Evolutionary conservation across 2,329 filamentous ascomycete genomes (phyloP).

Genomic region (Hypoxylon sp.): DNA sequence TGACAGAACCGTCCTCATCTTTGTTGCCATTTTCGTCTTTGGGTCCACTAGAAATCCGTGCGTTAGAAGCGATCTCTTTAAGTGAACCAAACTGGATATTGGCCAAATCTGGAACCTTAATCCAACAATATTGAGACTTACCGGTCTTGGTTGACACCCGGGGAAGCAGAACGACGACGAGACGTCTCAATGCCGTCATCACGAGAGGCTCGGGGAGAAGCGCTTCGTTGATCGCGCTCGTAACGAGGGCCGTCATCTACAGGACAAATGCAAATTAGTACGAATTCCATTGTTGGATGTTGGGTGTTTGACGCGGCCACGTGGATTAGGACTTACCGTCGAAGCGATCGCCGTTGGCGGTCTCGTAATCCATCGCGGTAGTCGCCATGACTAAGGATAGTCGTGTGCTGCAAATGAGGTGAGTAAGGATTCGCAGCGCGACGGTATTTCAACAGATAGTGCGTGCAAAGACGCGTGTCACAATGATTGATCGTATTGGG

Average conservation of each 20-base stretch:
- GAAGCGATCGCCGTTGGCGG: slow-evolving; percentile 75
- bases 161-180: slow-evolving; percentile 75
- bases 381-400: slow-evolving; percentile 66
- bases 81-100: neutral
- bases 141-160: slow-evolving; percentile 68
- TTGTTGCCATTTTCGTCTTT: slow-evolving; percentile 67
- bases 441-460: slow-evolving; percentile 11
- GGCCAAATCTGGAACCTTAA: neutral
- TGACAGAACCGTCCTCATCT: slow-evolving; percentile 85
- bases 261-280: slow-evolving; percentile 39
- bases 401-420: slow-evolving; percentile 35
- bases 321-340: slow-evolving; percentile 66
- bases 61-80: slow-evolving; percentile 36
- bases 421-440: slow-evolving; percentile 41
- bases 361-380: slow-evolving; percentile 79
- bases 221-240: slow-evolving; percentile 76
- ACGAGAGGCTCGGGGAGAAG: slow-evolving; percentile 72
- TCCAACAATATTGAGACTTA: slow-evolving; percentile 53
- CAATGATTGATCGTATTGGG: slow-evolving; percentile 4
- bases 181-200: slow-evolving; percentile 71
- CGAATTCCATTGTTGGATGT: slow-evolving; percentile 4
- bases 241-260: slow-evolving; percentile 76
- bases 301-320: neutral
- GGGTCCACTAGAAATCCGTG: slow-evolving; percentile 56
- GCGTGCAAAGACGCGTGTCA: slow-evolving; percentile 24